Percentiles rank a stretch among this genome's conserved stretches.
Evolutionary conservation across 78 protist genomes (phyloP).

Genomic region (Bigelowiella natans): DNA sequence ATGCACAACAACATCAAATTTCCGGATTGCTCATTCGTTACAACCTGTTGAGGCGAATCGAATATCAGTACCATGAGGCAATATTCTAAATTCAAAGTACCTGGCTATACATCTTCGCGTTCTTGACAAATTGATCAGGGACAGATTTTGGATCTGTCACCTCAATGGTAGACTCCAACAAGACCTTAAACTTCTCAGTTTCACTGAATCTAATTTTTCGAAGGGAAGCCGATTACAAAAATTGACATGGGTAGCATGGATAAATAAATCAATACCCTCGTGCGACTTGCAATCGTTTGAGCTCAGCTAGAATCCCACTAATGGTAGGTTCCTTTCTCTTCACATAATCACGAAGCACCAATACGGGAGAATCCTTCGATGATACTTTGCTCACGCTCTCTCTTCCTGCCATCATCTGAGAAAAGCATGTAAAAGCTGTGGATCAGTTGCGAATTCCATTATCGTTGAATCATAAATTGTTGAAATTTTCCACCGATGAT

Average conservation of each 20-base stretch:
- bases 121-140: not conserved
- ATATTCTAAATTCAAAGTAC: no score
- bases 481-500: no score
- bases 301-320: not conserved
- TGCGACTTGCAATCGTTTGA: not conserved
- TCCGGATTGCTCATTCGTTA: not conserved
- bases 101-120: not conserved
- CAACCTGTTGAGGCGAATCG: not conserved
- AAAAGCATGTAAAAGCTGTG: no score
- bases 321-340: not conserved
- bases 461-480: no score
- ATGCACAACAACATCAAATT: not conserved
- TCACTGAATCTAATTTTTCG: not conserved
- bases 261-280: no score
- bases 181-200: not conserved
- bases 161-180: not conserved
- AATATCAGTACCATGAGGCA: no score
- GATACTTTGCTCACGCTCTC: not conserved
- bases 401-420: not conserved
- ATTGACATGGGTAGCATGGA: no score
- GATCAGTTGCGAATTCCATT: no score
- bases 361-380: not conserved
- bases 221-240: not conserved
- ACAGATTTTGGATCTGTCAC: not conserved
- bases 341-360: not conserved